These are phyloP conservation scores for Oemleria cerasiformis DNA, from an alignment of 306 rosid species.

Conservation along the genomic window DNA sequence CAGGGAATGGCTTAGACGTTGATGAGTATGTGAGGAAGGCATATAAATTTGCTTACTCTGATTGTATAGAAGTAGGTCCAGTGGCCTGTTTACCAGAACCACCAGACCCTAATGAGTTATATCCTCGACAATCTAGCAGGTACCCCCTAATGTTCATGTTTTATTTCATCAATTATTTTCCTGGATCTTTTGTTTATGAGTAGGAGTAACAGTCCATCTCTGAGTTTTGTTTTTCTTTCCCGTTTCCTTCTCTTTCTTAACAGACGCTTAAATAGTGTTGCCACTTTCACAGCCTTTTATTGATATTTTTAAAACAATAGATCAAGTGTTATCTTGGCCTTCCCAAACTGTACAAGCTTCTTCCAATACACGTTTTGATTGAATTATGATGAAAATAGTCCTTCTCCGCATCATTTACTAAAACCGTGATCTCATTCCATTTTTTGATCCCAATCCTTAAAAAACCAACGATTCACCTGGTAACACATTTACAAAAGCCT, in stretches of 20 bases:
- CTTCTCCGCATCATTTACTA: too few species aligned
- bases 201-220: background rate
- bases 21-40: conserved; percentile 98
- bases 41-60: conserved; percentile 96
- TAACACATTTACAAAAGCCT: too few species aligned
- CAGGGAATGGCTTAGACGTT: conserved; percentile 97
- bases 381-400: too few species aligned
- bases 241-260: background rate
- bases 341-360: too few species aligned
- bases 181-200: background rate
- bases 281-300: conserved; percentile 2
- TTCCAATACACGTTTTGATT: too few species aligned
- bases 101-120: conserved; percentile 95
- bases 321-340: too few species aligned
- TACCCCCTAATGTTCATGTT: conserved; percentile 33
- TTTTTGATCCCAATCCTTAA: too few species aligned
- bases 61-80: conserved; percentile 92
- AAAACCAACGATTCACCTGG: too few species aligned
- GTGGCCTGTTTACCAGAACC: conserved; percentile 96
- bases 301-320: background rate
- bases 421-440: too few species aligned
- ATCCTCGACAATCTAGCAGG: conserved; percentile 98
- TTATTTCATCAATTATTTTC: conserved; percentile 5
- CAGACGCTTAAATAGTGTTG: background rate
- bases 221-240: conserved; percentile 4